Evolutionary conservation across 495 filamentous ascomycete species (phyloP), one percentile per base, ranked within the genome.

Genomic region (Aspergillus sparsus): DNA sequence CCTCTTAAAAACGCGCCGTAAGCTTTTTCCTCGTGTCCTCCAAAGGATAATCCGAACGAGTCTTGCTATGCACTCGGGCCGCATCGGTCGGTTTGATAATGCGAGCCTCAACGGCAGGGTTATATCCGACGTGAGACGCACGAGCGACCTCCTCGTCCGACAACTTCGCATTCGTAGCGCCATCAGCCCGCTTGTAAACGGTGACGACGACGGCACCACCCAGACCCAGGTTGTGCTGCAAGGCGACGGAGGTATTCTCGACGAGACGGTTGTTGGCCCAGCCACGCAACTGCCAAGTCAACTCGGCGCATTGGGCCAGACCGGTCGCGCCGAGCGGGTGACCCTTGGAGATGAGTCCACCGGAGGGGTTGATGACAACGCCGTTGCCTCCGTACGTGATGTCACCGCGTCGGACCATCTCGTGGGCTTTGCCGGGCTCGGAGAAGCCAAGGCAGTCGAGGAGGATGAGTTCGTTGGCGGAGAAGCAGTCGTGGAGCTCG

Each of bases 401-500:
- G 62, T 92, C 91, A 16, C 92, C 93, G 9, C 72, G 77, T 9
- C 93, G 84, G 27, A 97, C 91, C 81, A 98, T 85, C 72, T 97
- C 91, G 68, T 97, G 93, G 0, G 94, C 94, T 72, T 92, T 92
- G 0, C 93, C 94, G 0, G 81, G 84, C 58, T 85, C 83, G 36
- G 81, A 85, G 2, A 98, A 81, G 6, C 92, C 93, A 3, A 98
- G 80, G 0, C 88, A 91, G 71, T 97, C 93, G 39, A 98, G 84
- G 0, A 85, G 84, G 35, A 93, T 82, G 82, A 98, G 87, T 77
- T 97, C 93, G 69, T 98, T 98, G 15, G 93, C 86, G 5, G 89
- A 93, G 81, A 98, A 98, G 75, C 94, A 98, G 72, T 98, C 94
- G 73, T 98, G 94, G 49, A 98, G 77, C 74, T 98, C 94, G 73